These are phyloP conservation scores for Suhomyces bribrorum DNA, from an alignment of 1,139 yeast species.

Conservation along the genomic window DNA sequence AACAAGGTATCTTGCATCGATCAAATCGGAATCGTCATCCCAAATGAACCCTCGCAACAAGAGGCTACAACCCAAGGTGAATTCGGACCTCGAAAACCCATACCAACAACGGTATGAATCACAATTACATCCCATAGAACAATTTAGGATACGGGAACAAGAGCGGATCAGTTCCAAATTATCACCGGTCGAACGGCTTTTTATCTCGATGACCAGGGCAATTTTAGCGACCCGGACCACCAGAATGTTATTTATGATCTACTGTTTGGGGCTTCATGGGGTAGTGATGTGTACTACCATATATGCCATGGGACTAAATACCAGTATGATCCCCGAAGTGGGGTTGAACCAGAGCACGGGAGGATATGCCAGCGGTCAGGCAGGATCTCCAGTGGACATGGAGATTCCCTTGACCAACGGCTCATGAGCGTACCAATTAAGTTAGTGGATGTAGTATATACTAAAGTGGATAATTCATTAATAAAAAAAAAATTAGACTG, in stretches of 20 bases:
- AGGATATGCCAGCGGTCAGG: conserved; percentile 29
- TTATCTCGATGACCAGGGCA: conserved; percentile 70
- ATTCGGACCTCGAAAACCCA: conserved; percentile 56
- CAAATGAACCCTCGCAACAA: conserved; percentile 19
- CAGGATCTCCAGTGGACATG: conserved; percentile 16
- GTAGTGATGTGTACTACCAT: conserved; percentile 68
- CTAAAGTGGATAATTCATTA: too few species aligned
- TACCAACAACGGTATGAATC: conserved; percentile 72
- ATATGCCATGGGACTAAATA: conserved; percentile 53
- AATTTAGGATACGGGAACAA: conserved; percentile 75
- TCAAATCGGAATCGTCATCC: conserved; percentile 25
- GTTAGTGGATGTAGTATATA: too few species aligned
- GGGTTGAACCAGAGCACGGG: conserved; percentile 51
- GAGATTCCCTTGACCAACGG: too few species aligned
- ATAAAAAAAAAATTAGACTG: too few species aligned
- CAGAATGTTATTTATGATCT: conserved; percentile 69
- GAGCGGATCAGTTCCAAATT: conserved; percentile 72
- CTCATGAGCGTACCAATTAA: too few species aligned
- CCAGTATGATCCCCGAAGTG: conserved; percentile 51
- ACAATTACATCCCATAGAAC: conserved; percentile 80
- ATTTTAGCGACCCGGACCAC: conserved; percentile 73
- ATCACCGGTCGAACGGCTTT: conserved; percentile 78
- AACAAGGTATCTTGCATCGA: conserved; percentile 71
- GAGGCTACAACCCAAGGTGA: conserved; percentile 31
- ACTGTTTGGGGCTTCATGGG: conserved; percentile 75